Base-by-base conservation (phyloP, 108 stramenopile species). In the Skeletonema potamos region DNA sequence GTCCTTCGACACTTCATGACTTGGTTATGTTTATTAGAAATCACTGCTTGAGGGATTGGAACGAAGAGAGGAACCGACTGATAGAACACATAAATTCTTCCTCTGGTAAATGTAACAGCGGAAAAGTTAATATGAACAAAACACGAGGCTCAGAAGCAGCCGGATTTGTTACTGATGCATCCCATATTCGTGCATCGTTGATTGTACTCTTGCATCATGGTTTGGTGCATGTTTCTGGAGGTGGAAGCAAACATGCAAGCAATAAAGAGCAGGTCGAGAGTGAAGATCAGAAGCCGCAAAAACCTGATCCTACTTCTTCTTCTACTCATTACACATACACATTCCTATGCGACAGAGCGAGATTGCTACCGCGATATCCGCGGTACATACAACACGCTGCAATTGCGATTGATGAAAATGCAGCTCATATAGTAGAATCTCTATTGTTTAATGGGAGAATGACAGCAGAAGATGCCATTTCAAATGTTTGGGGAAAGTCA, bases 151-250 rank as follows among this genome's bases (percentile, higher is more conserved):
- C 76, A 11, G 84, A 85, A 61, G 46, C 34, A 11, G 56, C 74
- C 4, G 85, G 85, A 39, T 86, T 57, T 57, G 60, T 86, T 32
- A 77, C 72, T 17, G 83, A 86, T 9, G 51, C 80, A 13, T 48
- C 74, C 0, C 77, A 81, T 27, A 67, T 94, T 9, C 76, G 87
- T 17, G 90, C 90, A 20, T 86, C 92, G 6, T 66, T 94, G 29
- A 54, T 94, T 28, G 85, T 86, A 0, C 54, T 94, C 46, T 73
- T 94, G 41, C 90, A 92, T 54, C 90, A 94, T 66, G 83, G 82
- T 29, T 58, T 91, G 36, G 86, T 93, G 24, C 62, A 61, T n/a
- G 67, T 85, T 8, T 72, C 76, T 67, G 54, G 71, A 13, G 64
- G 64, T 4, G 44, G 51, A 24, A 29, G 15, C 33, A 43, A 65